phyloP scores from a whole-genome alignment of 352 stramenopile genomes.

The Peronospora belbahrii region DNA sequence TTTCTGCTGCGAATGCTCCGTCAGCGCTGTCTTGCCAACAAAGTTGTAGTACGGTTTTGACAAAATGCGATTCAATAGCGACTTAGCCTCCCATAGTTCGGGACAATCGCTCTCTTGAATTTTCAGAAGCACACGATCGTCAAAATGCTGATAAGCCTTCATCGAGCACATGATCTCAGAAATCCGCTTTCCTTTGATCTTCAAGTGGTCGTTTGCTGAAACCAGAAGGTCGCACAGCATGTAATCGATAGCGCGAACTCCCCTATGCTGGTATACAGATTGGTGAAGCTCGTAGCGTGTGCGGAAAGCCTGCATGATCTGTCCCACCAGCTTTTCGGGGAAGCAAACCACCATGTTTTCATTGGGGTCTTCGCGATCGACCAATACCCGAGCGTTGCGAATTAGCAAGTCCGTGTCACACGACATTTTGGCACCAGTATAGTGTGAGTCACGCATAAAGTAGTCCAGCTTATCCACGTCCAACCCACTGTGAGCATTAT shows the following conservation, averaged over 20 bases:
- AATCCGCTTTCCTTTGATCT: constrained; percentile 55
- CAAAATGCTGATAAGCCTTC: constrained; percentile 75
- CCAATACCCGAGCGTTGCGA: constrained; percentile 57
- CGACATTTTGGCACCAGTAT: constrained; percentile 68
- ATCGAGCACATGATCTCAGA: constrained; percentile 57
- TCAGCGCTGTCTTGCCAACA: constrained; percentile 57
- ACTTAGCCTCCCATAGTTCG: constrained; percentile 36
- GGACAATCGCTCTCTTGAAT: constrained; percentile 65
- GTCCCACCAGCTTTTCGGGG: constrained; percentile 76
- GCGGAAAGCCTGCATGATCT: constrained; percentile 85
- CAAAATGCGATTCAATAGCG: constrained; percentile 54
- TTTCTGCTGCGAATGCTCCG: constrained; percentile 34
- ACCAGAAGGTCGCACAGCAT: constrained; percentile 84
- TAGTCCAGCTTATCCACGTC: constrained; percentile 91
- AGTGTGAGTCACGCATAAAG: constrained; percentile 74
- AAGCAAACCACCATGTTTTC: constrained; percentile 69
- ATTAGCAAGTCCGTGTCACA: constrained; percentile 74
- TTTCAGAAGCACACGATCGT: constrained; percentile 66
- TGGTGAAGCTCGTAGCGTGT: constrained; percentile 85
- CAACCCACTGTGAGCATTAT: constrained; percentile 78
- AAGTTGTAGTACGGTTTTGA: constrained; percentile 73
- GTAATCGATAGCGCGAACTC: constrained; percentile 75
- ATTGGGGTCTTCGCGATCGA: constrained; percentile 40
- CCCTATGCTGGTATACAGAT: constrained; percentile 83
- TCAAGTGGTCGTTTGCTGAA: constrained; percentile 50